A percentile compares a stretch with the other conserved stretches of the same genome.
Evolutionary conservation across 352 stramenopile species (phyloP).

Genomic region (Phytophthora fragariae): DNA sequence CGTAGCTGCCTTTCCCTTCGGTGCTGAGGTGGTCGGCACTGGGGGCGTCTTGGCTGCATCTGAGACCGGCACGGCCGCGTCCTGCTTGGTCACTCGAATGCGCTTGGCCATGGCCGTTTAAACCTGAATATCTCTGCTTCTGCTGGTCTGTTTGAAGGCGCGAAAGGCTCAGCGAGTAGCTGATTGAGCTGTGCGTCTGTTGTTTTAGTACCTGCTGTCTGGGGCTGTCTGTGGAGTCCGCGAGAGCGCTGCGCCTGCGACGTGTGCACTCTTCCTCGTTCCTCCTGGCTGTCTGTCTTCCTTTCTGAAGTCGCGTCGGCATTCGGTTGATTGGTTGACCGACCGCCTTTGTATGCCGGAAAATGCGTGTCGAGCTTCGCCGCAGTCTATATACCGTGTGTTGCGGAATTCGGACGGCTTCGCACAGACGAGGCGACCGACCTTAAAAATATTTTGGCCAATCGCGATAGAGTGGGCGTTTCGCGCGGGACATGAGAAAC

Average conservation of each 20-base stretch:
- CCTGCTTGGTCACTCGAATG: slow-evolving; percentile 53
- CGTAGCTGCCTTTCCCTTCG: slow-evolving; percentile 27
- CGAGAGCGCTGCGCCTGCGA: slow-evolving; percentile 19
- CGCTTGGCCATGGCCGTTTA: slow-evolving; percentile 68
- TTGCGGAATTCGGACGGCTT: slow-evolving; percentile 30
- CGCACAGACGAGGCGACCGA: slow-evolving; percentile 16
- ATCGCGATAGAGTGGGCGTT: slow-evolving; percentile 13
- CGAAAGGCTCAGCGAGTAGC: slow-evolving; percentile 9
- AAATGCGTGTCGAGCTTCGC: slow-evolving; percentile 25
- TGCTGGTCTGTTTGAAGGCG: slow-evolving; percentile 5
- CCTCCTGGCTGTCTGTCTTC: slow-evolving; percentile 26
- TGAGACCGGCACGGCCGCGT: slow-evolving; percentile 13
- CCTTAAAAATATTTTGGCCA: slow-evolving; percentile 23
- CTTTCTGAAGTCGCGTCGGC: slow-evolving; percentile 28
- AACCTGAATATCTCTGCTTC: slow-evolving; percentile 23
- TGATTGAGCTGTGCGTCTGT: slow-evolving; percentile 12
- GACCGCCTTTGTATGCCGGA: slow-evolving; percentile 34
- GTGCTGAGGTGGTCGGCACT: neutral
- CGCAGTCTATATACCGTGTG: neutral
- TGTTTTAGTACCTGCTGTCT: too few relatives aligned
- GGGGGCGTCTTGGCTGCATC: slow-evolving; percentile 11
- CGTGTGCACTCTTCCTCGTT: slow-evolving; percentile 25
- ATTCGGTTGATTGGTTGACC: slow-evolving; percentile 50
- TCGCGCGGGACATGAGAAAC: slow-evolving; percentile 7
- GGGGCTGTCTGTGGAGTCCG: slow-evolving; percentile 5